Evolutionary conservation across 768 basidiomycete species (phyloP).

Genomic region (Suillus subalutaceus): DNA sequence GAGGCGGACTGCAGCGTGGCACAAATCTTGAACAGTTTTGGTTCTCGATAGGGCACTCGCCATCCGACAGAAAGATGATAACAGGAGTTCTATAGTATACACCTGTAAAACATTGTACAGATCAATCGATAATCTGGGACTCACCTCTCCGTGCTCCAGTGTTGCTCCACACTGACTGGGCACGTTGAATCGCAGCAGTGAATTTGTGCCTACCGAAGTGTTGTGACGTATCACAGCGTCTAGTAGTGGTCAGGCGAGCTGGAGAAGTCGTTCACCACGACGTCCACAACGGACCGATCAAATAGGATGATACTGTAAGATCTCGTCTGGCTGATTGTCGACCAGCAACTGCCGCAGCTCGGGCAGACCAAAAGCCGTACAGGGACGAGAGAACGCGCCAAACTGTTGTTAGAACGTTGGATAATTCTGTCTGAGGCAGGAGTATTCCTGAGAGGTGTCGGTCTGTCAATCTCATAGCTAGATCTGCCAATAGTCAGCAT

Average conservation of each 20-base stretch:
- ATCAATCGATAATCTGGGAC: not conserved
- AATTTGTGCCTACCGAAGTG: conserved; percentile 44
- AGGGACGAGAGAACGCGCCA: conserved; percentile 60
- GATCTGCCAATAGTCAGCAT: conserved; percentile 40
- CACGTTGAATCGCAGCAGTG: conserved; percentile 38
- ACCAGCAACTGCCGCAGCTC: conserved; percentile 40
- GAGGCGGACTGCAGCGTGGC: conserved; percentile 42
- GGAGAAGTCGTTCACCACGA: conserved; percentile 48
- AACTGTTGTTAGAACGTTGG: conserved; percentile 44
- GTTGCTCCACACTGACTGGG: conserved; percentile 42
- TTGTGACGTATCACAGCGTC: conserved; percentile 35
- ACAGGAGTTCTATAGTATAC: conserved; percentile 31
- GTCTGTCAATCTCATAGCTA: conserved; percentile 46
- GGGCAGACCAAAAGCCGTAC: conserved; percentile 57
- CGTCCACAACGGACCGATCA: conserved; percentile 22
- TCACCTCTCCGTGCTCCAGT: conserved; percentile 57
- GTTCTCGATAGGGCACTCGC: conserved; percentile 46
- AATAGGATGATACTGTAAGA: conserved; percentile 61
- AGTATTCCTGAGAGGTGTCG: conserved; percentile 47
- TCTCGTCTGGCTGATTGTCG: conserved; percentile 43
- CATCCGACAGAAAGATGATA: conserved; percentile 58
- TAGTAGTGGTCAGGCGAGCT: conserved; percentile 50
- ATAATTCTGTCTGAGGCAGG: conserved; percentile 44
- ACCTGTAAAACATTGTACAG: conserved; percentile 26
- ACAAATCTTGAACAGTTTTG: conserved; percentile 41